These are phyloP conservation scores for Coniochaeta ligniaria DNA, from an alignment of 2,329 filamentous ascomycete species.

Conservation along the genomic window DNA sequence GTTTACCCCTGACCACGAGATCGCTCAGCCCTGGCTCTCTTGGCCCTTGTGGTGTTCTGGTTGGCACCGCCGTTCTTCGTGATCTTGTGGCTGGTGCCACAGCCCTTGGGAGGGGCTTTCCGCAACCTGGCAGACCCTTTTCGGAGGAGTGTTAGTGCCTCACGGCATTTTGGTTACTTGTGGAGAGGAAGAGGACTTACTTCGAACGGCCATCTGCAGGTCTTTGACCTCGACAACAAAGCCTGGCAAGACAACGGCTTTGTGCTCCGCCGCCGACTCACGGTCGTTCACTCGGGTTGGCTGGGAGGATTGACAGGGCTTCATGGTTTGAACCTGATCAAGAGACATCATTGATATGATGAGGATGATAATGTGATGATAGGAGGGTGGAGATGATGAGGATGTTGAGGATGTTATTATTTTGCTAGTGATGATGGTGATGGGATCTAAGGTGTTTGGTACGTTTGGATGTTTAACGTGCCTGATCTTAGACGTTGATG, in stretches of 20 bases:
- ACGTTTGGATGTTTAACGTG: neutral
- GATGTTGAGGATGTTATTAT: too few species aligned
- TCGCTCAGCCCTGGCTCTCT: neutral
- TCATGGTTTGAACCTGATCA: neutral
- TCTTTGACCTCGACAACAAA: neutral
- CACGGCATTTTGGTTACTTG: neutral
- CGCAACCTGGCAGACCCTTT: neutral
- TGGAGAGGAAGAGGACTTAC: neutral
- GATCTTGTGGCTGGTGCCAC: neutral
- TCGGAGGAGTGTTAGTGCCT: neutral
- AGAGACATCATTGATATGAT: neutral
- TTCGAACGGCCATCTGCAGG: neutral
- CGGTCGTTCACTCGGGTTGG: neutral
- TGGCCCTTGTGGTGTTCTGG: neutral
- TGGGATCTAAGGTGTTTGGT: neutral
- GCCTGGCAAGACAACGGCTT: neutral
- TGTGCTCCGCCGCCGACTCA: neutral
- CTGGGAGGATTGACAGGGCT: neutral
- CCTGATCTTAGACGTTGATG: neutral
- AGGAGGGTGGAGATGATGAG: too few species aligned
- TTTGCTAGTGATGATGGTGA: too few species aligned
- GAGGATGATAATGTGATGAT: too few species aligned
- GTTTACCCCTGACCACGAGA: neutral
- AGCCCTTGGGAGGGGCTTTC: neutral
- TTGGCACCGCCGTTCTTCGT: neutral